Base-by-base conservation (phyloP, 1,139 yeast genomes). In the Diutina siamensis region DNA sequence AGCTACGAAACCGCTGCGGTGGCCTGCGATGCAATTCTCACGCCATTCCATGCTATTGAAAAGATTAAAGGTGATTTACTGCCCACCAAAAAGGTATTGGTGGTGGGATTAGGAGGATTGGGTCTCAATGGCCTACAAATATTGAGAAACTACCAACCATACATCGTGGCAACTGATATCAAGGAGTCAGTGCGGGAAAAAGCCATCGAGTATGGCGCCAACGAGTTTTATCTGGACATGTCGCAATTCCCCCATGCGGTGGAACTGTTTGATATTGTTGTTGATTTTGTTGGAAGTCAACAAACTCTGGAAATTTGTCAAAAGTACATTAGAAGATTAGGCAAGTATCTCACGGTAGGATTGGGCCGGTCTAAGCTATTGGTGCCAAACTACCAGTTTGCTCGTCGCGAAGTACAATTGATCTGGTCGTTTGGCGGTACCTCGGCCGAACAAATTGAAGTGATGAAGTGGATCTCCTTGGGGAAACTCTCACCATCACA, bases 61-160 rank as follows among this genome's bases (percentile, higher is more conserved):
- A 69, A 67, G 51, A 72, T 69, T 3, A 61, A 56, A 44, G 54
- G 56, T 20, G 47, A 51, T 10, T 54, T 71, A 40, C 53, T 57
- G 22, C 72, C 76, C 13, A 58, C 66, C 4, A 50, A 64, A 10
- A 70, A 65, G 50, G 71, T 72, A 3, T 59, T 72, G 46, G 62
- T 72, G 4, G 55, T 71, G 46, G 80, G 79, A 1, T 57, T 71
- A 40, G 78, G 79, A 8, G 79, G 79, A 1, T 60, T 74, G 46
- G 78, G 79, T 0, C 58, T 71, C 50, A 72, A 72, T 54, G 78
- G 72, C 1, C 47, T 73, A 17, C 79, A 74, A 51, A 67, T 74
- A 34, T 60, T 71, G 46, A 62, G 60, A 45, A 56, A 58, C 31
- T 71, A 62, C 48, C 71, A 71, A n/a, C 65, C 69, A 48, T 52